Conservation (phyloP, 257 asterid genomes). For the Salvia rosmarinus region DNA sequence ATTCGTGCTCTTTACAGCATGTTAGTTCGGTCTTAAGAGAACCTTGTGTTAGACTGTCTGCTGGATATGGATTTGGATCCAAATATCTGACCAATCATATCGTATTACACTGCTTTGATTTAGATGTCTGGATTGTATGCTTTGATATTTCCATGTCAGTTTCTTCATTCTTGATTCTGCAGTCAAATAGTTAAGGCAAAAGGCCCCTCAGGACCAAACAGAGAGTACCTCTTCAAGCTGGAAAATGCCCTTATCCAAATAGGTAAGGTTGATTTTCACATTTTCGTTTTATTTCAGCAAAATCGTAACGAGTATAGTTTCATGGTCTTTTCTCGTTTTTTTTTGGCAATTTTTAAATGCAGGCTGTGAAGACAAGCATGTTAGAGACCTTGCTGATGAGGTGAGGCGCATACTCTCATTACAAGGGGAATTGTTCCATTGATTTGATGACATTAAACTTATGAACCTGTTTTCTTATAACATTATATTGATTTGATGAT, state of each 20-base stretch:
- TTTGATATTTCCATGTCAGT: neutral
- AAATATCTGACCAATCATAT: no score
- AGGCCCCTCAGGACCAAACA: constrained; percentile 98
- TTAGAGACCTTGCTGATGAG: constrained; percentile 70
- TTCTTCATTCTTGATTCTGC: constrained; percentile 28
- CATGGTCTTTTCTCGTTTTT: neutral
- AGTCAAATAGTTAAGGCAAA: constrained; percentile 85
- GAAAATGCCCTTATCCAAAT: constrained; percentile 72
- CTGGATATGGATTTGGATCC: no score
- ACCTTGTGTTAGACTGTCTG: no score
- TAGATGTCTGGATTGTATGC: neutral
- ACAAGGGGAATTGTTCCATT: constrained; percentile 36
- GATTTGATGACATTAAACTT: neutral
- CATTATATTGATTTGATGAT: constrained; percentile 11
- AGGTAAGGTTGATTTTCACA: constrained; percentile 43
- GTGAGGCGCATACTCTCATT: constrained; percentile 62
- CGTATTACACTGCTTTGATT: no score
- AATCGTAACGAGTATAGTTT: neutral
- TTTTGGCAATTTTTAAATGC: constrained; percentile 18
- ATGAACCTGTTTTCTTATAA: neutral
- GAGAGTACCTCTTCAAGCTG: constrained; percentile 91
- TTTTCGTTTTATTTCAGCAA: neutral
- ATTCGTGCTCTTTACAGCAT: neutral
- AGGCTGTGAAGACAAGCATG: constrained; percentile 87
- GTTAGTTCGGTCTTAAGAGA: neutral